These are phyloP conservation scores for Skeletonema menzelii DNA, from an alignment of 108 stramenopile species.

Conservation along the genomic window DNA sequence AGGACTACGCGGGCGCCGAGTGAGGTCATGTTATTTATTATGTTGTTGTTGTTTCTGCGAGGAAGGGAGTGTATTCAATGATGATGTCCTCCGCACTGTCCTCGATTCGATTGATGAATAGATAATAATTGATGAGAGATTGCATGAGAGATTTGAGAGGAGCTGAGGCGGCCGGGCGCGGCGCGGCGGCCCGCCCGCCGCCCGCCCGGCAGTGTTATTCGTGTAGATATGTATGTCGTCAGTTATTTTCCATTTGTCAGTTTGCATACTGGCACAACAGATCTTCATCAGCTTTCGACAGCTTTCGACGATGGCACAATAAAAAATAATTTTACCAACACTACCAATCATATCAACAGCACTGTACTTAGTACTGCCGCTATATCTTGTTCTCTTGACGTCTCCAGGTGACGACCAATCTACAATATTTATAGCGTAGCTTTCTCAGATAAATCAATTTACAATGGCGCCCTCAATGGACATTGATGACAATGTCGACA, in stretches of 20 bases:
- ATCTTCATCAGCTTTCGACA: no score
- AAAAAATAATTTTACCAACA: no score
- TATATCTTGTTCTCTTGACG: neutral
- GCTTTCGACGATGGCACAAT: neutral
- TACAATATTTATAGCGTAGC: neutral
- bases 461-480: conserved; percentile 45
- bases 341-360: neutral
- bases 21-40: conserved; percentile 53
- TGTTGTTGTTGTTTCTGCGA: neutral
- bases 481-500: conserved; percentile 26
- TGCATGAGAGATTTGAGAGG: no score
- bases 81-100: neutral
- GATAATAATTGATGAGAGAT: no score
- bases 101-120: no score
- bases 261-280: no score
- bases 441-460: neutral
- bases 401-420: neutral
- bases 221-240: no score
- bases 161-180: no score
- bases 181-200: no score
- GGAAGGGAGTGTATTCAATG: no score
- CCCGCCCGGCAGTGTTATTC: no score
- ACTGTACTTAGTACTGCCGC: neutral
- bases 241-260: no score
- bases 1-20: conserved; percentile 61